Evolutionary conservation across 1,139 yeast species (phyloP), one percentile per base, ranked within the genome.

Genomic region (Taiozyma sp.): DNA sequence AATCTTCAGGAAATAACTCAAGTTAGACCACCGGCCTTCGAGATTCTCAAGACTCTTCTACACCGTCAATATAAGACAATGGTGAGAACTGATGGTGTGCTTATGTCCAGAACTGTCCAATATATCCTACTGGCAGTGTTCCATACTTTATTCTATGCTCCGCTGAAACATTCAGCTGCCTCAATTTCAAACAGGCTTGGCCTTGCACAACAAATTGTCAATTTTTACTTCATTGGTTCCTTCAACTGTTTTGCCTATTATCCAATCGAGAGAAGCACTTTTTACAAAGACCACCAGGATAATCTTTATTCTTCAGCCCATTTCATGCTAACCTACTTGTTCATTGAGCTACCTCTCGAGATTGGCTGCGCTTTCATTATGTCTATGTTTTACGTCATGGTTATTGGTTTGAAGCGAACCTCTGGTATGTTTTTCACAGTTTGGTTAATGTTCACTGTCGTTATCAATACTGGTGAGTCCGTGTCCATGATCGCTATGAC

Each of bases 401-500:
- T 79, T 1, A 75, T 86, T 54, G 96, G 96, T 0, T 69, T 89
- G 46, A 92, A 91, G n/a, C 70, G 90, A 48, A 81, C 80, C 1
- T 79, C 84, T 0, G 77, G 72, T 0, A 81, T 86, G 78, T 89
- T 78, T 63, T 89, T 89, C 60, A 77, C 84, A 2, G 75, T 84
- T 67, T 77, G 84, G 43, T 79, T 81, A 53, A 71, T 81, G 28
- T 65, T 84, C 0, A 70, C 83, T 48, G 71, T 80, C 14, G 73
- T 83, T 29, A 78, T 85, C 16, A 83, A 85, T 59, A 80, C 90
- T 57, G 96, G 96, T 43, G 96, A 90, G 65, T 84, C 93, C 1
- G 71, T 89, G 44, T 96, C 96, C 0, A 86, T 89, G 8, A 73
- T 86, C 46, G 83, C 89, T 56, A 87, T 87, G 62, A 81, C 92